Percentiles rank a stretch among this genome's conserved stretches.
These are phyloP conservation scores for Tuber magnatum DNA, from an alignment of 495 filamentous ascomycete genomes.

Conservation along the genomic window DNA sequence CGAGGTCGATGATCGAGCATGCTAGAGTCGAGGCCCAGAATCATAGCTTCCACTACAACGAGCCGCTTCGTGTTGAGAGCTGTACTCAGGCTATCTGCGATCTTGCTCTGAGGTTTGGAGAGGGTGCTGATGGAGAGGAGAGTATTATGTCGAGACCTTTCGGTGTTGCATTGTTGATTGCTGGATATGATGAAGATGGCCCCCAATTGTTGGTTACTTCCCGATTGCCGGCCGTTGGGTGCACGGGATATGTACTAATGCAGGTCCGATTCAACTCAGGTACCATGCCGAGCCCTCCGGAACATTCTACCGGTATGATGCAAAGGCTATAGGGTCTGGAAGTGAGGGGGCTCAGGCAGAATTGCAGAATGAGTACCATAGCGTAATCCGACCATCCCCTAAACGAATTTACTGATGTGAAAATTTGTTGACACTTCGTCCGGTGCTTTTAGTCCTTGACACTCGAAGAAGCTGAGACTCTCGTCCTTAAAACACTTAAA, in stretches of 20 bases:
- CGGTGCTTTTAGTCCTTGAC: conserved; percentile 60
- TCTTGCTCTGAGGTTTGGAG: conserved; percentile 89
- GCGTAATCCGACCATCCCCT: conserved; percentile 44
- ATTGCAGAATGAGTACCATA: conserved; percentile 97
- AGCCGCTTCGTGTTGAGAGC: conserved; percentile 87
- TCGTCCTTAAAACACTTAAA: conserved; percentile 96
- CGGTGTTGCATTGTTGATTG: conserved; percentile 92
- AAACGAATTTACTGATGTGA: not conserved
- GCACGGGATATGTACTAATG: conserved; percentile 6
- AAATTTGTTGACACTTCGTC: conserved; percentile 19
- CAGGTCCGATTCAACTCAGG: conserved; percentile 43
- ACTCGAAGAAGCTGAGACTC: conserved; percentile 81
- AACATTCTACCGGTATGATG: conserved; percentile 98
- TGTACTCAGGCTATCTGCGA: conserved; percentile 99
- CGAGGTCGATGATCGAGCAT: conserved; percentile 92
- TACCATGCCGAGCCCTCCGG: conserved; percentile 97
- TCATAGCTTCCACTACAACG: conserved; percentile 94
- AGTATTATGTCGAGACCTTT: conserved; percentile 96
- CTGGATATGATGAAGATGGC: conserved; percentile 93
- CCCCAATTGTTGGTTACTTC: conserved; percentile 66
- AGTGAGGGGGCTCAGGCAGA: conserved; percentile 96
- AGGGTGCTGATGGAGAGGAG: conserved; percentile 96
- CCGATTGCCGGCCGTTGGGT: not conserved
- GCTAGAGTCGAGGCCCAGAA: conserved; percentile 95
- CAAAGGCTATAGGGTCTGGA: conserved; percentile 95